Conservation (phyloP, 108 stramenopile genomes). For the Heterococcus sp. region DNA sequence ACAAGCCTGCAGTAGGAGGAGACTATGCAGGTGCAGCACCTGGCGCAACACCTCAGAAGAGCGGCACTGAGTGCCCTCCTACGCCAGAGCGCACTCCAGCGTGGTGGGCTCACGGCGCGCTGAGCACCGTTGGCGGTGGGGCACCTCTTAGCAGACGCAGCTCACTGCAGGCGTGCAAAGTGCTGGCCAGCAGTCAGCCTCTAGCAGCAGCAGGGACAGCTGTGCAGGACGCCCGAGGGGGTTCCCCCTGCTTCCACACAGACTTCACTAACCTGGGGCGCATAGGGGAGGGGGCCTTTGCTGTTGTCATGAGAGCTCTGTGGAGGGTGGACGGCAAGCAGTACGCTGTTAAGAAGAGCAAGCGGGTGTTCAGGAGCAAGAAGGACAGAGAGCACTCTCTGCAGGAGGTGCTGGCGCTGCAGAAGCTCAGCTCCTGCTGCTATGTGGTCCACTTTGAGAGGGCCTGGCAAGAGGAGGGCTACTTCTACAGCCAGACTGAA, state of each 20-base stretch:
- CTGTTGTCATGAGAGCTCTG: background rate
- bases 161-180: background rate
- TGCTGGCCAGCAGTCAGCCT: background rate
- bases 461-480: conserved; percentile 43
- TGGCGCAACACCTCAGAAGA: background rate
- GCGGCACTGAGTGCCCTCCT: background rate
- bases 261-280: background rate
- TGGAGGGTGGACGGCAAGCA: conserved; percentile 8
- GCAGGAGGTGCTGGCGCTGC: conserved; percentile 33
- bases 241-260: background rate
- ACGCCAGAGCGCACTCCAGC: background rate
- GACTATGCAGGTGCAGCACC: background rate
- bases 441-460: conserved; percentile 30
- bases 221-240: too few species aligned
- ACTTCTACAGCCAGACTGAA: conserved; percentile 38
- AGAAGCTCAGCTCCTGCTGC: background rate
- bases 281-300: background rate
- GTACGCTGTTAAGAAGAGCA: conserved; percentile 41
- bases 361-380: conserved; percentile 18
- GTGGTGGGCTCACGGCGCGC: background rate
- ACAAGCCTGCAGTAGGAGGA: too few species aligned
- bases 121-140: background rate
- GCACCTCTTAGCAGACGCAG: background rate
- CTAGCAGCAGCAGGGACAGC: background rate
- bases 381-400: conserved; percentile 28